Conservation (phyloP, 345 rosid species). For the Aquilaria sinensis region DNA sequence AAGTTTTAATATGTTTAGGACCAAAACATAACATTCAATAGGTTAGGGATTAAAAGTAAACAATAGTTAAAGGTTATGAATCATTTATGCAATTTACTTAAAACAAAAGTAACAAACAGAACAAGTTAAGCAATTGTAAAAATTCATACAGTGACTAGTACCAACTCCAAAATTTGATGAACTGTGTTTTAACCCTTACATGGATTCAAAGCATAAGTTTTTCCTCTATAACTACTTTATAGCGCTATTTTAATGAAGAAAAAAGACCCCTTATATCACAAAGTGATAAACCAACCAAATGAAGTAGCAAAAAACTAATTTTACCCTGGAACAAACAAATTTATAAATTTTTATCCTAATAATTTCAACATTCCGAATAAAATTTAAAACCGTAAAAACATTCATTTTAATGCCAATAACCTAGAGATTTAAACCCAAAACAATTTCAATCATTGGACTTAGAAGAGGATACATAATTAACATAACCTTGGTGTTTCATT, state of each 20-base stretch:
- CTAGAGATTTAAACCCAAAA: slow-evolving; percentile 27
- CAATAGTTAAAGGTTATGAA: too few species aligned
- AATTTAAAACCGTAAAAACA: slow-evolving; percentile 92
- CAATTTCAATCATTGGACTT: slow-evolving; percentile 8
- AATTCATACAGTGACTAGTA: not conserved
- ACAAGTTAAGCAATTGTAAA: not conserved
- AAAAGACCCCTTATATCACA: not conserved
- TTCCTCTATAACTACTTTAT: too few species aligned
- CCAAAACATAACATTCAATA: too few species aligned
- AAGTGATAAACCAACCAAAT: not conserved
- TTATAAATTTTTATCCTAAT: slow-evolving; percentile 83
- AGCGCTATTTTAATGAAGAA: not conserved
- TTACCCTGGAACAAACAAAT: slow-evolving; percentile 84
- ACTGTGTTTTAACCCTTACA: not conserved
- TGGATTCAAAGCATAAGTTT: not conserved
- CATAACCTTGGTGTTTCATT: too few species aligned
- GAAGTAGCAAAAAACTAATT: slow-evolving; percentile 11
- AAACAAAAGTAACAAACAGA: not conserved
- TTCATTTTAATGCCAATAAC: slow-evolving; percentile 97
- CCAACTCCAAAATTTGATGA: not conserved
- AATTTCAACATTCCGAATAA: slow-evolving; percentile 76
- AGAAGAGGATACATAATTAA: too few species aligned
- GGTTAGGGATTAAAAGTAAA: too few species aligned
- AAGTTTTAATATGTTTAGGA: too few species aligned
- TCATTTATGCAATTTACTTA: too few species aligned